These are phyloP conservation scores for Pleurotus tuber-regium DNA, from an alignment of 768 basidiomycete species.

Conservation along the genomic window DNA sequence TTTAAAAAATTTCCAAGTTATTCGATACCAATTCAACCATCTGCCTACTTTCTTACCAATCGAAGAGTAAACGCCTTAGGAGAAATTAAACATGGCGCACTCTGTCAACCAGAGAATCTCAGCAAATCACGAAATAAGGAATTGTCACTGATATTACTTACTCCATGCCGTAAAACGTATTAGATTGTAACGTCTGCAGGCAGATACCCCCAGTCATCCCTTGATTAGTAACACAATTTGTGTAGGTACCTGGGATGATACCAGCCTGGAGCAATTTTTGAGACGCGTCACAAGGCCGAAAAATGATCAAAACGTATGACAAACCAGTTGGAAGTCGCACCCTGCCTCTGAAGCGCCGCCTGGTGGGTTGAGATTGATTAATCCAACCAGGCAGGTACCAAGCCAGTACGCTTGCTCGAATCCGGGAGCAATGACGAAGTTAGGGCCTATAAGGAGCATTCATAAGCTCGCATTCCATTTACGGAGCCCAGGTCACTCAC, in stretches of 20 bases:
- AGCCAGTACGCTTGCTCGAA: constrained; percentile 10
- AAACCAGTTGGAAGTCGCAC: constrained; percentile 11
- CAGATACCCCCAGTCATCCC: not conserved
- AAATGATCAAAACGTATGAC: not conserved
- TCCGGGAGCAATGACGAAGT: constrained; percentile 10
- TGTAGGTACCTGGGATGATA: not conserved
- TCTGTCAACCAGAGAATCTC: too few species aligned
- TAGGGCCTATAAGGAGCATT: constrained; percentile 8
- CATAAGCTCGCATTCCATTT: not conserved
- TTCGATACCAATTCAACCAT: too few species aligned
- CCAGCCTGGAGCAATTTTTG: constrained; percentile 5
- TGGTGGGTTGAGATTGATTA: constrained; percentile 9
- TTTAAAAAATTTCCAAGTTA: too few species aligned
- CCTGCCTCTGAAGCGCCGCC: constrained; percentile 8
- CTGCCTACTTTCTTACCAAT: too few species aligned
- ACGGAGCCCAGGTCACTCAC: not conserved
- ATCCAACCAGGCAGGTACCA: constrained; percentile 12
- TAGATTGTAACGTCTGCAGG: not conserved
- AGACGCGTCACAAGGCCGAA: not conserved
- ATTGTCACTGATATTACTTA: not conserved
- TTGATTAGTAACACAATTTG: not conserved
- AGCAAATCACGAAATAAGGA: not conserved
- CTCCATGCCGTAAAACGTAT: not conserved
- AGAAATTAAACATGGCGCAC: not conserved
- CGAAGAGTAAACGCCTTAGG: too few species aligned